Evolutionary conservation across 108 stramenopile species (phyloP), one percentile per base, ranked within the genome.

Genomic region (Thalassiosira profunda): DNA sequence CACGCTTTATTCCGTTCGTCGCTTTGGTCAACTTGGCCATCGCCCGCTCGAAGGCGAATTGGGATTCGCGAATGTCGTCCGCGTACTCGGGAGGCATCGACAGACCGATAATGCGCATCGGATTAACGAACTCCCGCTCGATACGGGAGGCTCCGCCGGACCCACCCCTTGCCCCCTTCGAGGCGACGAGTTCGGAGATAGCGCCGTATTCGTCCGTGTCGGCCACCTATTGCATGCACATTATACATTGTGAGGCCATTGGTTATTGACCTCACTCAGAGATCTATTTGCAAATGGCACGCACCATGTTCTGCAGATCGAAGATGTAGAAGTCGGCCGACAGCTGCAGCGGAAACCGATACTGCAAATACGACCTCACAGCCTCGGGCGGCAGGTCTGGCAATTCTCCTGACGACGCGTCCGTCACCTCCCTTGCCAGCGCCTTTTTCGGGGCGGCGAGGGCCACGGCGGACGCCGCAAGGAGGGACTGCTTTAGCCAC

Each of bases 281-380:
- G 2, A 36, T 36, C 2, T 8, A 36, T 11, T 28, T 36, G 60
- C 69, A 58, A 15, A 82, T 74, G 62, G 89, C 82, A 1, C 41
- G 62, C 20, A 94, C 70, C 79, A 75, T 83, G 33, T 75, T 60
- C 65, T 88, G 88, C 20, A 91, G 58, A 18, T 89, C 86, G 40
- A 85, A 91, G 10, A 91, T 67, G 73, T 92, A 94, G 40, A 70
- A 94, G 46, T 94, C 93, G 11, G 93, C 87, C 4, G 89, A 71
- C 24, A 89, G 74, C 58, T 89, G 85, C 48, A 89, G 77, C 21
- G 83, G 81, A 46, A 80, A 76, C 2, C 87, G 78, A 49, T 94
- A 91, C 59, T 91, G 93, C n/a, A 85, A 67, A 56, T 94, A 94
- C 5, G 81, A 83, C 20, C 81, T 70, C 7, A 76, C 69, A 24